Percentiles rank a stretch among this genome's conserved stretches.
phyloP scores from a whole-genome alignment of 306 rosid species.

The Dryas alaskensis region DNA sequence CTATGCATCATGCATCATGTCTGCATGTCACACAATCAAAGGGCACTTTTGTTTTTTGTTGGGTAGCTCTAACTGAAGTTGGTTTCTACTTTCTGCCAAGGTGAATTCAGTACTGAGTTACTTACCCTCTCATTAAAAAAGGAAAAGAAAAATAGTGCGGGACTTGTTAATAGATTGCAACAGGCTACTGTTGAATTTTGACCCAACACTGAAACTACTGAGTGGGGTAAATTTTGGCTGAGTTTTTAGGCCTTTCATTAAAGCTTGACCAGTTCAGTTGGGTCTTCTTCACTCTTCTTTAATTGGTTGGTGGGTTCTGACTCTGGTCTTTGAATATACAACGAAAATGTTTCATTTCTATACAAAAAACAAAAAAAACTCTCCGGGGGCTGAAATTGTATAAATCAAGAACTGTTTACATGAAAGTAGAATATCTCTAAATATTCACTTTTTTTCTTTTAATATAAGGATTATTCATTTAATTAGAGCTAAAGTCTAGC shows the following conservation, averaged over 20 bases:
- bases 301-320: neutral
- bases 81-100: neutral
- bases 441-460: neutral
- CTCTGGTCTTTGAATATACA: neutral
- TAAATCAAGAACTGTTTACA: neutral
- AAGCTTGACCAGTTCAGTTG: too few species aligned
- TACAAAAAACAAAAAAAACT: too few species aligned
- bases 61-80: too few species aligned
- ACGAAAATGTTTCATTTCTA: neutral
- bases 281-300: neutral
- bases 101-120: neutral
- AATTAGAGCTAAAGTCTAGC: neutral
- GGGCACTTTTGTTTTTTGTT: neutral
- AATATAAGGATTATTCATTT: neutral
- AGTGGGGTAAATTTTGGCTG: neutral
- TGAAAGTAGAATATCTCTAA: neutral
- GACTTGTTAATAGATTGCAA: neutral
- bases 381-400: too few species aligned
- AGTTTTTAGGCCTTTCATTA: neutral
- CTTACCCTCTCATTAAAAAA: neutral
- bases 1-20: neutral
- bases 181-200: neutral
- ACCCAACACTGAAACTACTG: neutral
- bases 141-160: neutral
- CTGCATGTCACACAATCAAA: neutral